Conservation (phyloP, 495 filamentous ascomycete genomes). For the Aspergillus haitiensis region DNA sequence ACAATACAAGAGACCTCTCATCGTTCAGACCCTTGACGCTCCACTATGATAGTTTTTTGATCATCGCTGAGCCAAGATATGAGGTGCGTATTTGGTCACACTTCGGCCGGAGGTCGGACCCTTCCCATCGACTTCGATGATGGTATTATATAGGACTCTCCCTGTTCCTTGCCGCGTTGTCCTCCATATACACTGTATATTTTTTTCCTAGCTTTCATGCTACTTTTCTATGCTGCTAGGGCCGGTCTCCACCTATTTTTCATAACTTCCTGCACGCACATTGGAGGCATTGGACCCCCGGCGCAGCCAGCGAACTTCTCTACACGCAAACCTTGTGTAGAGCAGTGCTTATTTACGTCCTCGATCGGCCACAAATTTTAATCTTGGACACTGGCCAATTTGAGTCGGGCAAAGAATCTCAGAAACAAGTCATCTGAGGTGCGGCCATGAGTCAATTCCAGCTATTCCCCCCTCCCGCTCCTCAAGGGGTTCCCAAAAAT, state of each 20-base stretch:
- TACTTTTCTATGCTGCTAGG: neutral
- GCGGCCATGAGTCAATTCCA: conserved; percentile 49
- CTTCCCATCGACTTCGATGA: neutral
- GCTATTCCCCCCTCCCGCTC: conserved; percentile 54
- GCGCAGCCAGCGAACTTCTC: neutral
- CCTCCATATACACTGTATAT: neutral
- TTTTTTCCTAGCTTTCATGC: neutral
- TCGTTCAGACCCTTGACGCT: conserved; percentile 30
- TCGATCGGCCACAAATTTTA: neutral
- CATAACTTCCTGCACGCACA: neutral
- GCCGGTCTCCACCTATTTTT: neutral
- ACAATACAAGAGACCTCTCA: conserved; percentile 26
- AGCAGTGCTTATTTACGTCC: neutral
- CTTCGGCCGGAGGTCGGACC: conserved; percentile 12
- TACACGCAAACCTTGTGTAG: neutral
- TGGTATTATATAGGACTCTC: conserved; percentile 12
- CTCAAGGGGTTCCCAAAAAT: conserved; percentile 40
- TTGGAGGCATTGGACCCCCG: conserved; percentile 8
- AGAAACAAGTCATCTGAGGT: neutral
- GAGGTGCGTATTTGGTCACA: conserved; percentile 9
- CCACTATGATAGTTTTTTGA: conserved; percentile 15
- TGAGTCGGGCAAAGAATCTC: neutral
- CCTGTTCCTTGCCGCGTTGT: neutral
- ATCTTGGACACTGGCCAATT: neutral
- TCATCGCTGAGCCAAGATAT: conserved; percentile 15